Evolutionary conservation across 2,329 filamentous ascomycete genomes (phyloP), one percentile per base, ranked within the genome.

Genomic region (Biscogniauxia sp.): DNA sequence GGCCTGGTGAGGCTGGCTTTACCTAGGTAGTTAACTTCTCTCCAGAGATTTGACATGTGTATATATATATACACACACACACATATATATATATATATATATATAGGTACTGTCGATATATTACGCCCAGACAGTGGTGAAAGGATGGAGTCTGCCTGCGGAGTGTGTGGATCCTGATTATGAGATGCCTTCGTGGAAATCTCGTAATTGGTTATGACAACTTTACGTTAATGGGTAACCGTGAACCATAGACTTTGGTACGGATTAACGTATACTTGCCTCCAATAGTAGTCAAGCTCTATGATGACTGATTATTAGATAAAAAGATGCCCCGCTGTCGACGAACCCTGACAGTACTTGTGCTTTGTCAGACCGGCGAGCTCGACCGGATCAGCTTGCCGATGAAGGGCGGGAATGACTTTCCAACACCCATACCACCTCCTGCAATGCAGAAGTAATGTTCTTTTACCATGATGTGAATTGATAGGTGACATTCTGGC

Each of bases 361-460:
- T 45, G 37, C 37, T 45, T 45, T 45, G 37, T 45, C 37, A 45
- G 37, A 45, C 37, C 37, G 37, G 37, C 37, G 37, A 45, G 2
- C n/a, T 45, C 28, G 37, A 45, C 37, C 37, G 37, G 37, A 45
- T 45, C 37, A 45, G 6, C 37, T 45, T 45, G 37, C 37, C 37
- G 37, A 45, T 45, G 37, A 45, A 45, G 37, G 15, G 15, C 15
- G 37, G 17, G 37, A 45, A 11, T 15, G 37, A 45, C 17, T 45
- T 45, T 17, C 37, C 37, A 45, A 45, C 15, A 45, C 37, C 37
- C 37, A 17, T 45, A 45, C 37, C 37, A 45, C 37, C 37, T 45
- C 37, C 53, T 54, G 53, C 53, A 51, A 51, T 54, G 53, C 53
- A 54, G 26, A 54, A 54, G 53, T 37, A 54, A 3, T 54, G 53